Evolutionary conservation across 164 flowering plant species (phyloP).

Genomic region (Nelumbo lutea): DNA sequence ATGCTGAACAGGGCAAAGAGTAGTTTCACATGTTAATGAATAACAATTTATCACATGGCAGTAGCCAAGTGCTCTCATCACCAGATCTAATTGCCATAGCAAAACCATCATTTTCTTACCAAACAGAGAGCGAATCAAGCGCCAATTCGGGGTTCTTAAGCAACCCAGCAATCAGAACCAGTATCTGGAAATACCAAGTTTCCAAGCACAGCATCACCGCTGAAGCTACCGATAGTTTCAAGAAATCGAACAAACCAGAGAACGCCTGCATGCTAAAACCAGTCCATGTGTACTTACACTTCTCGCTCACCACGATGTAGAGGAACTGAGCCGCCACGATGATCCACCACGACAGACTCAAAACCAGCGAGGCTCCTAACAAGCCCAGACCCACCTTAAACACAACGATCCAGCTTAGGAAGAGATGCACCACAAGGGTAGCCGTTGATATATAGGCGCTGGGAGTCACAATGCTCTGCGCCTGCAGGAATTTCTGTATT

Average conservation of each 20-base stretch:
- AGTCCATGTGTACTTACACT: constrained; percentile 40
- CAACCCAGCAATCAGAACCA: constrained; percentile 58
- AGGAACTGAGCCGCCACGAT: constrained; percentile 41
- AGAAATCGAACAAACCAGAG: constrained; percentile 42
- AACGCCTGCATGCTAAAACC: constrained; percentile 43
- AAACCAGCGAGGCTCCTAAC: constrained; percentile 40
- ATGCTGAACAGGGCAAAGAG: constrained; percentile 25
- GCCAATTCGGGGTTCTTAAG: constrained; percentile 50
- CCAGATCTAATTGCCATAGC: no score
- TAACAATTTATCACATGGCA: background rate
- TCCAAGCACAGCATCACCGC: constrained; percentile 72
- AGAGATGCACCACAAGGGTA: constrained; percentile 29
- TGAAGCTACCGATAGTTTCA: constrained; percentile 53
- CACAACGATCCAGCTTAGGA: constrained; percentile 32
- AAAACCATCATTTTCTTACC: constrained; percentile 25
- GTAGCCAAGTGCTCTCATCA: background rate
- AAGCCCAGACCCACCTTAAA: constrained; percentile 38
- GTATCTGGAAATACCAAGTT: constrained; percentile 62
- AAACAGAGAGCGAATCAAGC: constrained; percentile 53
- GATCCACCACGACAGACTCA: constrained; percentile 61
- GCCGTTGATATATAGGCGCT: constrained; percentile 44
- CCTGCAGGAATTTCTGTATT: constrained; percentile 58
- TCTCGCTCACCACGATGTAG: constrained; percentile 33
- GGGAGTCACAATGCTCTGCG: constrained; percentile 52
- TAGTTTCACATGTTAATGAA: background rate